Evolutionary conservation across 257 asterid genomes (phyloP).

Genomic region (Ehretia macrophylla): DNA sequence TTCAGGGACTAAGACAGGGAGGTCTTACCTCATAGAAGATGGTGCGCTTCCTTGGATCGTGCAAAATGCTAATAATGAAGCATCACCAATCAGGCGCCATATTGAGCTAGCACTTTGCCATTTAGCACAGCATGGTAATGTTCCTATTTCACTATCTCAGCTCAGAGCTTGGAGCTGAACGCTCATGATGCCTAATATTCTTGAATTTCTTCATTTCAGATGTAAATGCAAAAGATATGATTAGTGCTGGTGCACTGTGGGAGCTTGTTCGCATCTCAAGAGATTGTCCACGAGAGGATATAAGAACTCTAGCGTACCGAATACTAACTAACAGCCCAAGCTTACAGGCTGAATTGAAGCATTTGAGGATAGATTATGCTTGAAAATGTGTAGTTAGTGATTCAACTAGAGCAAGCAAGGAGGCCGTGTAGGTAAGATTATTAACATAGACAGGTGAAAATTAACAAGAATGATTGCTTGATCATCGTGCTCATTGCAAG

Average conservation of each 20-base stretch:
- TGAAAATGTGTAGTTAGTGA: conserved; percentile 18
- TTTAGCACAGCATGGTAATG: conserved; percentile 70
- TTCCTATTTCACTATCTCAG: conserved; percentile 4
- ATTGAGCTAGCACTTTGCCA: conserved; percentile 85
- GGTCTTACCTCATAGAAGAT: conserved; percentile 74
- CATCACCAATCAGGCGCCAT: conserved; percentile 67
- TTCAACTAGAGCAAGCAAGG: neutral
- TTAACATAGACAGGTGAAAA: conserved; percentile 14
- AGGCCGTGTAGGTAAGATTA: neutral
- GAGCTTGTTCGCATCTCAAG: conserved; percentile 72
- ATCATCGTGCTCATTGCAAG: no score
- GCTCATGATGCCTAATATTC: conserved; percentile 9
- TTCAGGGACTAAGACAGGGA: conserved; percentile 54
- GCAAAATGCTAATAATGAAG: conserved; percentile 72
- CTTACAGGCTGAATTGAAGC: conserved; percentile 59
- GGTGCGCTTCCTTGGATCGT: conserved; percentile 84
- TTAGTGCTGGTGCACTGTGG: conserved; percentile 65
- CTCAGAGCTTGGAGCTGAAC: neutral
- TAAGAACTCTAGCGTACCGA: conserved; percentile 58
- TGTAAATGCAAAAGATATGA: conserved; percentile 67
- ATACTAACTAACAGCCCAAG: conserved; percentile 49
- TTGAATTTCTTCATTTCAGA: conserved; percentile 38
- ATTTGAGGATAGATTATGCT: conserved; percentile 45
- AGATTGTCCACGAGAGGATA: conserved; percentile 71
- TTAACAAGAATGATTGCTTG: neutral